A percentile compares a stretch with the other conserved stretches of the same genome.
phyloP scores from a whole-genome alignment of 768 basidiomycete species.

The Boletus sensibilis region DNA sequence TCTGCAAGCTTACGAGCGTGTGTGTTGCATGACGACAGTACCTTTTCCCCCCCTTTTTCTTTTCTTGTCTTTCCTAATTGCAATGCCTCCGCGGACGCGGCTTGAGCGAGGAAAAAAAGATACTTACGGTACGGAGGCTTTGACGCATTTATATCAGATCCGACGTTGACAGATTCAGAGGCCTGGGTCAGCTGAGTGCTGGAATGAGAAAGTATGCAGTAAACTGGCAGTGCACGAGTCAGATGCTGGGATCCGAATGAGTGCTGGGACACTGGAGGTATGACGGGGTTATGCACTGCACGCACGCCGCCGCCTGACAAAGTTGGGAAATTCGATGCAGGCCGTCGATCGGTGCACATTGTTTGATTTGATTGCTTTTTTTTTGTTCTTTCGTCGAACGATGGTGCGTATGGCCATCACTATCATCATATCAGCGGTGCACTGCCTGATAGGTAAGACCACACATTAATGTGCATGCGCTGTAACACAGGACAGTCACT shows the following conservation, averaged over 20 bases:
- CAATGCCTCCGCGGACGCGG: conserved; percentile 7
- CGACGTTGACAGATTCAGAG: conserved; percentile 3
- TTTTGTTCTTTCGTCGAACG: too few species aligned
- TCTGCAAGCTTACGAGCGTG: neutral
- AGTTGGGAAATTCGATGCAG: too few species aligned
- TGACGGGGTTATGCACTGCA: too few species aligned
- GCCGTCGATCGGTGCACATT: too few species aligned
- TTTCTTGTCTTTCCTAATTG: neutral
- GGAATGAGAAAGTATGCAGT: neutral
- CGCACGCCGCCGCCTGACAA: too few species aligned
- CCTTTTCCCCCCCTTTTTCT: neutral
- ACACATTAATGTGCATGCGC: neutral
- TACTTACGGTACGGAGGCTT: neutral
- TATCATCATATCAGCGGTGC: neutral
- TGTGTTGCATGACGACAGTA: conserved; percentile 15
- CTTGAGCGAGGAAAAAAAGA: neutral
- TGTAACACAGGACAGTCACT: neutral
- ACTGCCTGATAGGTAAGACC: neutral
- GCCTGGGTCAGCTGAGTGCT: neutral
- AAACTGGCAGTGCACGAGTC: neutral
- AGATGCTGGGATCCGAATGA: neutral
- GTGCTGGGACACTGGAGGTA: neutral
- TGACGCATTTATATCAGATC: conserved; percentile 6
- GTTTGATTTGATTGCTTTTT: too few species aligned
- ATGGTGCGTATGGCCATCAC: too few species aligned